phyloP scores from a whole-genome alignment of 257 asterid genomes.

The Phtheirospermum japonicum region DNA sequence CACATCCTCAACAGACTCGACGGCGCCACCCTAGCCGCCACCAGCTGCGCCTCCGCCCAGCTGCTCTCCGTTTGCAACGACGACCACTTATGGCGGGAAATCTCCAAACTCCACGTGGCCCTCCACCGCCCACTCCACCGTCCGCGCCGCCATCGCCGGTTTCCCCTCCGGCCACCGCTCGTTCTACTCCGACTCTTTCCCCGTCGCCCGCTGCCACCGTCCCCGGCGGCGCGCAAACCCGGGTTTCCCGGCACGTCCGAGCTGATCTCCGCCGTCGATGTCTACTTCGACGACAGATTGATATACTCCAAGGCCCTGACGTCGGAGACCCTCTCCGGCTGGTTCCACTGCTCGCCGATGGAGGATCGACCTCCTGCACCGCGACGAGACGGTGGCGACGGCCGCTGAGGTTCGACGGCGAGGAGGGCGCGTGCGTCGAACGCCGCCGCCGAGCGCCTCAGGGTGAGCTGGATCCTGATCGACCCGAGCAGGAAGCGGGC shows the following conservation, averaged over 20 bases:
- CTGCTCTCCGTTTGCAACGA: slow-evolving; percentile 44
- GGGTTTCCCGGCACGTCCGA: slow-evolving; percentile 17
- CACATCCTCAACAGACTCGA: slow-evolving; percentile 65
- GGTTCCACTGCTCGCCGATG: slow-evolving; percentile 56
- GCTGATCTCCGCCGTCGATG: slow-evolving; percentile 71
- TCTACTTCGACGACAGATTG: slow-evolving; percentile 39
- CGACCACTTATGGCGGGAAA: slow-evolving; percentile 52
- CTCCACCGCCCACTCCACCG: slow-evolving; percentile 46
- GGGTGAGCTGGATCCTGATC: slow-evolving; percentile 71
- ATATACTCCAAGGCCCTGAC: slow-evolving; percentile 48
- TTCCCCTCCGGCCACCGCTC: slow-evolving; percentile 68
- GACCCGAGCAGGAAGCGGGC: slow-evolving; percentile 48
- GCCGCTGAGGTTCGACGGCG: slow-evolving; percentile 35
- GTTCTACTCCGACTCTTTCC: slow-evolving; percentile 57
- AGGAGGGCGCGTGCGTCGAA: slow-evolving; percentile 5
- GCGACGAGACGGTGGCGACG: slow-evolving; percentile 39
- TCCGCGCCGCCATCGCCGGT: slow-evolving; percentile 33
- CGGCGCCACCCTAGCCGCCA: slow-evolving; percentile 62
- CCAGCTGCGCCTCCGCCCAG: slow-evolving; percentile 44
- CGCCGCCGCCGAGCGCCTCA: slow-evolving; percentile 37
- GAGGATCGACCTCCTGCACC: slow-evolving; percentile 50
- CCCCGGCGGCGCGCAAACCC: not conserved
- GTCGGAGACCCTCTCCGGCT: slow-evolving; percentile 42
- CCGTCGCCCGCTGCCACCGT: slow-evolving; percentile 26
- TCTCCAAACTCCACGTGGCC: slow-evolving; percentile 68